phyloP scores from a whole-genome alignment of 192 early-diverging fungal genomes.

The Anaeromyces robustus region DNA sequence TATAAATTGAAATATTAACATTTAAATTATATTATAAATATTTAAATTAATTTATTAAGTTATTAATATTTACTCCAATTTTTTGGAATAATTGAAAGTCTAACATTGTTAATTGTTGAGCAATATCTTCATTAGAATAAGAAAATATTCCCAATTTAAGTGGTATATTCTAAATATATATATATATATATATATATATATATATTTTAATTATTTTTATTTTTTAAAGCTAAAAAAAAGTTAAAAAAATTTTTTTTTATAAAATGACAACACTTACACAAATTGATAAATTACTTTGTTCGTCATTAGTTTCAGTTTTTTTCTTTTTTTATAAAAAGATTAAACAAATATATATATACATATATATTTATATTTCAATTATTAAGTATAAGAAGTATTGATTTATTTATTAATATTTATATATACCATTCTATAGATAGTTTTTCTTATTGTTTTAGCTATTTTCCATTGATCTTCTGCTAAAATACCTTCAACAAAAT shows the following conservation, averaged over 20 bases:
- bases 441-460: conserved; percentile 16
- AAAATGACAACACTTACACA: neutral
- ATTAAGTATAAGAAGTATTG: too few relatives aligned
- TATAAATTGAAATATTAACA: too few relatives aligned
- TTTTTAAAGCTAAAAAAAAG: too few relatives aligned
- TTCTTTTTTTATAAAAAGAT: neutral
- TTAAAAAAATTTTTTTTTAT: too few relatives aligned
- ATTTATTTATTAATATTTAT: neutral
- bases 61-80: conserved; percentile 8
- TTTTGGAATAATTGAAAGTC: conserved; percentile 10
- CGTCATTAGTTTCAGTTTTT: neutral
- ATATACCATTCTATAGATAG: conserved; percentile 13
- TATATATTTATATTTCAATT: too few relatives aligned
- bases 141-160: conserved; percentile 3
- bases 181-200: too few relatives aligned
- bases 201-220: too few relatives aligned
- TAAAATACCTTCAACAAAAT: conserved; percentile 15
- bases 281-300: neutral
- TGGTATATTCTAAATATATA: neutral
- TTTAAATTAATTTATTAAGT: too few relatives aligned
- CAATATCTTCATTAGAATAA: conserved; percentile 14
- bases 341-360: too few relatives aligned
- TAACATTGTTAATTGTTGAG: conserved; percentile 18
- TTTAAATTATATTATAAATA: too few relatives aligned
- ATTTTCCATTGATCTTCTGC: conserved; percentile 11